Evolutionary conservation across 441 rosid species (phyloP).

Genomic region (Gossypium lobatum): DNA sequence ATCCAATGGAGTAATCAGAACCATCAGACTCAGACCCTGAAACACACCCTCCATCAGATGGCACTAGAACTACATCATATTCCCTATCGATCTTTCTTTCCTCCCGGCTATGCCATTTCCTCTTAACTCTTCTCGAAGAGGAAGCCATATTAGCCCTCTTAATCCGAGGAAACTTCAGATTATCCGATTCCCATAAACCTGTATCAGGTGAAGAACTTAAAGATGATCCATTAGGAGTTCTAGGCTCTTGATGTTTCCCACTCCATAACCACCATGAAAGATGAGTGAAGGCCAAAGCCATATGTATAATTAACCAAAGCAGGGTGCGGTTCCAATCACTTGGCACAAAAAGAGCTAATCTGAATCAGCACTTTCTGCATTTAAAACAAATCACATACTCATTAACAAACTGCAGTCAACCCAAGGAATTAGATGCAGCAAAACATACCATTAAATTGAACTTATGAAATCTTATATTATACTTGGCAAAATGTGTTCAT

Average conservation of each 20-base stretch:
- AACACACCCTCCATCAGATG: slow-evolving; percentile 72
- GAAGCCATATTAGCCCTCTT: slow-evolving; percentile 34
- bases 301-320: slow-evolving; percentile 13
- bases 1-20: slow-evolving; percentile 74
- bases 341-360: slow-evolving; percentile 2
- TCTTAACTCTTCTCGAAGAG: slow-evolving; percentile 49
- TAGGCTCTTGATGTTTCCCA: slow-evolving; percentile 49
- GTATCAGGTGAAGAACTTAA: slow-evolving; percentile 37
- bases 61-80: slow-evolving; percentile 68
- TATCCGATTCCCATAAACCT: slow-evolving; percentile 46
- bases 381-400: slow-evolving; percentile 1
- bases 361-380: slow-evolving; percentile 11
- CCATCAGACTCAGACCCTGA: slow-evolving; percentile 76
- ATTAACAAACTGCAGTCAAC: neutral
- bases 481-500: neutral
- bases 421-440: neutral
- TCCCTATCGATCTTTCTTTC: slow-evolving; percentile 66
- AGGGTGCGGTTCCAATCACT: neutral
- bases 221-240: slow-evolving; percentile 36
- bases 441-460: neutral
- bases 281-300: slow-evolving; percentile 58
- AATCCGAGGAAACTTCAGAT: slow-evolving; percentile 50
- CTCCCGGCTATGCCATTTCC: slow-evolving; percentile 68
- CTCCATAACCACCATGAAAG: slow-evolving; percentile 70
- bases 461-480: slow-evolving; percentile 25